Evolutionary conservation across 768 basidiomycete genomes (phyloP).

Genomic region (Inosperma sp.): DNA sequence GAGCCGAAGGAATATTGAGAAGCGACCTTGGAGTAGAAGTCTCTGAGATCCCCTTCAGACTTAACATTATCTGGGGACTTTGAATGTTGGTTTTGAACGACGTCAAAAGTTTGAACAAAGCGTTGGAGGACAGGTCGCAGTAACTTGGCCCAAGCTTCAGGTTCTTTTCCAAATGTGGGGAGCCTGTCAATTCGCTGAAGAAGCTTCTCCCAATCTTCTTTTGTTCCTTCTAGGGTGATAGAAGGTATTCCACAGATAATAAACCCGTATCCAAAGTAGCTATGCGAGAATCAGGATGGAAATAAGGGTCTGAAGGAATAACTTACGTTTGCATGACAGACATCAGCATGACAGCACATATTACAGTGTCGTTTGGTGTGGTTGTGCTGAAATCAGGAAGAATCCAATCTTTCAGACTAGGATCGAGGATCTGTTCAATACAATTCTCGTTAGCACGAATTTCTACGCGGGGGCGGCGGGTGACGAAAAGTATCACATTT

Average conservation of each 20-base stretch:
- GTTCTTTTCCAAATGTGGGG: constrained; percentile 31
- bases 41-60: constrained; percentile 26
- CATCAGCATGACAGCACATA: constrained; percentile 40
- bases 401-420: constrained; percentile 36
- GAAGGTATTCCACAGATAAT: constrained; percentile 39
- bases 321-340: constrained; percentile 33
- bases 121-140: no score
- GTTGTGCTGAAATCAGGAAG: constrained; percentile 44
- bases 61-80: constrained; percentile 31
- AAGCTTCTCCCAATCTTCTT: constrained; percentile 36
- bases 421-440: constrained; percentile 20
- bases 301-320: background rate
- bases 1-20: constrained; percentile 18
- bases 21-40: constrained; percentile 22
- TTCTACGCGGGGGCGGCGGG: no score
- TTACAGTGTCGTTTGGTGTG: constrained; percentile 33
- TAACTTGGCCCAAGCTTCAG: constrained; percentile 34
- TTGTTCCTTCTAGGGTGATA: constrained; percentile 41
- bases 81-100: constrained; percentile 37
- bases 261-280: constrained; percentile 36
- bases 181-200: constrained; percentile 36
- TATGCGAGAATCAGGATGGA: background rate
- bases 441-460: background rate
- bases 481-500: constrained; percentile 18
- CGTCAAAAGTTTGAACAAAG: no score